Conservation (phyloP, 495 filamentous ascomycete species). For the Cenococcum geophilum region DNA sequence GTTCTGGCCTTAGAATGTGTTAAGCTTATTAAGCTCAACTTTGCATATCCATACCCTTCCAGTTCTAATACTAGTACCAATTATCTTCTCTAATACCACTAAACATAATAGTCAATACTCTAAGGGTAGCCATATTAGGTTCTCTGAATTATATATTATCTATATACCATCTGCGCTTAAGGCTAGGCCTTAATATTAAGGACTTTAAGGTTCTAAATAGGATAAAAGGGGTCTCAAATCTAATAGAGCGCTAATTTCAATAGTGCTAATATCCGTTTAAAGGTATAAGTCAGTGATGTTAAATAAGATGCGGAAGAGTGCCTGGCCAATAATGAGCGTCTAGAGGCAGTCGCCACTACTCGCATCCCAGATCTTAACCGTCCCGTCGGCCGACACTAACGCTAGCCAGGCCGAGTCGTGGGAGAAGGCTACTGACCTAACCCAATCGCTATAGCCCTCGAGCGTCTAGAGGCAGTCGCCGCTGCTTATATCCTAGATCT, state of each 20-base stretch:
- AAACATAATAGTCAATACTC: conserved; percentile 12
- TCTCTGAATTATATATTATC: conserved; percentile 19
- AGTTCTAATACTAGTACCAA: neutral
- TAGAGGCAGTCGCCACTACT: too few relatives aligned
- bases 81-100: conserved; percentile 4
- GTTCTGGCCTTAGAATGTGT: too few relatives aligned
- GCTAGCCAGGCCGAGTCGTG: too few relatives aligned
- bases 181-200: conserved; percentile 13
- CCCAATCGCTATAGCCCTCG: too few relatives aligned
- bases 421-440: too few relatives aligned
- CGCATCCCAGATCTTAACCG: too few relatives aligned
- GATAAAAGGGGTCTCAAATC: neutral
- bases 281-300: too few relatives aligned
- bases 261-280: conserved; percentile 5
- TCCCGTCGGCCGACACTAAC: too few relatives aligned
- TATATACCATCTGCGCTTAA: conserved; percentile 11
- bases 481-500: too few relatives aligned
- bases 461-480: too few relatives aligned
- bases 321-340: too few relatives aligned
- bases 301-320: too few relatives aligned
- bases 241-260: conserved; percentile 1
- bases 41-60: conserved; percentile 9
- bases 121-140: conserved; percentile 13
- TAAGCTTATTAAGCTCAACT: neutral
- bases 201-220: conserved; percentile 1